phyloP scores from a whole-genome alignment of 768 basidiomycete genomes.

The Multifurca ochricompacta region DNA sequence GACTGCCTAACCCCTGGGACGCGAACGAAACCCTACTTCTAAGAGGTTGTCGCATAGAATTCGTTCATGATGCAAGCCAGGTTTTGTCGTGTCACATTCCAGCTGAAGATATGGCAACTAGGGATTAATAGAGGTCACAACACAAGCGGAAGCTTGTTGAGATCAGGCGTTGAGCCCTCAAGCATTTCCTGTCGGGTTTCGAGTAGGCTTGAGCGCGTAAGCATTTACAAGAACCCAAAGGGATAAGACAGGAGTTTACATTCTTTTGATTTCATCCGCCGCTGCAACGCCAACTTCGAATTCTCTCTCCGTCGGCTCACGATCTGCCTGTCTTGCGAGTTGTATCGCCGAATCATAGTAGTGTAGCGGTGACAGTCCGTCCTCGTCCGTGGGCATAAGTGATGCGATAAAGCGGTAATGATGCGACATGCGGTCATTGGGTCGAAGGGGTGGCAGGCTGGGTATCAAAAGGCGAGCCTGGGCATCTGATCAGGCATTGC shows the following conservation, averaged over 20 bases:
- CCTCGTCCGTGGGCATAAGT: constrained; percentile 47
- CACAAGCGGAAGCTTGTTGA: constrained; percentile 18
- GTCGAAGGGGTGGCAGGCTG: constrained; percentile 58
- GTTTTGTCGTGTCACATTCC: background rate
- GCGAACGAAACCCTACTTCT: background rate
- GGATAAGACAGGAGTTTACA: constrained; percentile 36
- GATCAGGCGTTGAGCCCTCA: constrained; percentile 43
- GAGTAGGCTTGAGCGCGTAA: constrained; percentile 37
- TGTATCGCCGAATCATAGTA: constrained; percentile 75
- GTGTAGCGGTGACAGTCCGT: constrained; percentile 61
- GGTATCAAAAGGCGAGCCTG: constrained; percentile 69
- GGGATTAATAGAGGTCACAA: background rate
- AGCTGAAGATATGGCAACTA: background rate
- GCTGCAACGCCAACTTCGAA: constrained; percentile 57
- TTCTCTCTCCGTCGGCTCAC: constrained; percentile 60
- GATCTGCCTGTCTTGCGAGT: constrained; percentile 51
- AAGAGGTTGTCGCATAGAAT: constrained; percentile 16
- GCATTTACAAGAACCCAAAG: background rate
- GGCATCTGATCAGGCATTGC: constrained; percentile 37
- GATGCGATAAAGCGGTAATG: constrained; percentile 74
- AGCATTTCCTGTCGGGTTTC: constrained; percentile 62
- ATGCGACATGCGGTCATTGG: constrained; percentile 69
- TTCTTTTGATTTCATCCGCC: constrained; percentile 50
- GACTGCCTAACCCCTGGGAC: background rate
- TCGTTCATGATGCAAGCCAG: background rate